These are phyloP conservation scores for Coprinopsis sp. DNA, from an alignment of 768 basidiomycete species.

Conservation along the genomic window DNA sequence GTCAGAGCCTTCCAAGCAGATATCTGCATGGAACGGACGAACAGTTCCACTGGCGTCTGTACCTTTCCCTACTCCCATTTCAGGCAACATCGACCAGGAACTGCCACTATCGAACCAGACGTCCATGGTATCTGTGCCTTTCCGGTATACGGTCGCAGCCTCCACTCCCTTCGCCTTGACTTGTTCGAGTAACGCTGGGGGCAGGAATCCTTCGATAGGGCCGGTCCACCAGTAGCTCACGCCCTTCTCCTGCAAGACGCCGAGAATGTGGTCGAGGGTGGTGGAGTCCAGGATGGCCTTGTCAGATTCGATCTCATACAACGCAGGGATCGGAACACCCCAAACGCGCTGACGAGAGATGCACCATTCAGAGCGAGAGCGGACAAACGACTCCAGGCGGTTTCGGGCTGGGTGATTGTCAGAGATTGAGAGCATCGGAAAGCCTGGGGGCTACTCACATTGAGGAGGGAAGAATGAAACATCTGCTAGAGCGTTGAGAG, in stretches of 20 bases:
- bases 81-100: slow-evolving; percentile 78
- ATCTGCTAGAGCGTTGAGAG: slow-evolving; percentile 59
- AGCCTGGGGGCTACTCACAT: slow-evolving; percentile 41
- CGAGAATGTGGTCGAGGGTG: slow-evolving; percentile 71
- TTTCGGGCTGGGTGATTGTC: slow-evolving; percentile 56
- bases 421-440: neutral
- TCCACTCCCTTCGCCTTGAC: slow-evolving; percentile 22
- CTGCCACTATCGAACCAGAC: slow-evolving; percentile 99
- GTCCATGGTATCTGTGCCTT: slow-evolving; percentile 95
- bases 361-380: slow-evolving; percentile 94
- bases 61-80: slow-evolving; percentile 31
- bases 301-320: slow-evolving; percentile 63
- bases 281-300: slow-evolving; percentile 58
- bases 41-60: slow-evolving; percentile 11
- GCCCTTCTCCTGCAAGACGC: slow-evolving; percentile 67
- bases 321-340: slow-evolving; percentile 94
- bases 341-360: slow-evolving; percentile 96
- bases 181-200: slow-evolving; percentile 49
- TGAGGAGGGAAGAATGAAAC: slow-evolving; percentile 73
- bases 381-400: slow-evolving; percentile 83
- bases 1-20: slow-evolving; percentile 93
- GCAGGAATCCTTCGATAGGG: slow-evolving; percentile 75
- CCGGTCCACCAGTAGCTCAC: slow-evolving; percentile 91
- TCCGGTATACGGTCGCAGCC: slow-evolving; percentile 51
- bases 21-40: slow-evolving; percentile 58